Conservation (phyloP, 345 rosid genomes). For the Balakata baccata region DNA sequence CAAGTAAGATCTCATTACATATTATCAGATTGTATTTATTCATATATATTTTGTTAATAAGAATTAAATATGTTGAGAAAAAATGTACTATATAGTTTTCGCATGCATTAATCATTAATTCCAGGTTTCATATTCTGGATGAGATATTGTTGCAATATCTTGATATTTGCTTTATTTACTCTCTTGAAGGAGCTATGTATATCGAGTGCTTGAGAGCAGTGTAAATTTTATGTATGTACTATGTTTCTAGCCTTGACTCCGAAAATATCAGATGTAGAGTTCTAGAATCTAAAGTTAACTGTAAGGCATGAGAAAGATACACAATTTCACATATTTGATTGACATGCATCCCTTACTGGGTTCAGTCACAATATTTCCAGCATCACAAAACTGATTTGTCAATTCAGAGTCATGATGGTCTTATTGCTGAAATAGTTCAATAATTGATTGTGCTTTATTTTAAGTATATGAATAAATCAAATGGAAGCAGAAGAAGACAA, state of each 20-base stretch:
- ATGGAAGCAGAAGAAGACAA: background rate
- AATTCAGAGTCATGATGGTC: background rate
- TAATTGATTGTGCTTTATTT: background rate
- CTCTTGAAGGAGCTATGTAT: background rate
- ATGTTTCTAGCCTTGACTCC: background rate
- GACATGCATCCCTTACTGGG: background rate
- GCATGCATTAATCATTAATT: too few relatives aligned
- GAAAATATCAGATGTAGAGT: background rate
- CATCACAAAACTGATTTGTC: constrained; percentile 1
- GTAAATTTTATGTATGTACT: background rate
- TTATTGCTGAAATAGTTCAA: background rate
- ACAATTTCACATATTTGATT: background rate
- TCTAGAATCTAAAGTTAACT: background rate
- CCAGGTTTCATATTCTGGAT: background rate
- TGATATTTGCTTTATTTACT: background rate
- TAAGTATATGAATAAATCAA: background rate
- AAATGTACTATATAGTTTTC: background rate
- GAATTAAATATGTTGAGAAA: background rate
- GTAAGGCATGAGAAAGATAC: background rate
- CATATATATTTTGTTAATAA: background rate
- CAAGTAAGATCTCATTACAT: background rate
- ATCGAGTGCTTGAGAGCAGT: background rate
- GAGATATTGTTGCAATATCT: background rate
- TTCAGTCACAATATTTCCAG: background rate
- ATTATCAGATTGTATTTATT: background rate